These are phyloP conservation scores for Ambrosiella xylebori DNA, from an alignment of 2,329 filamentous ascomycete genomes.

Conservation along the genomic window DNA sequence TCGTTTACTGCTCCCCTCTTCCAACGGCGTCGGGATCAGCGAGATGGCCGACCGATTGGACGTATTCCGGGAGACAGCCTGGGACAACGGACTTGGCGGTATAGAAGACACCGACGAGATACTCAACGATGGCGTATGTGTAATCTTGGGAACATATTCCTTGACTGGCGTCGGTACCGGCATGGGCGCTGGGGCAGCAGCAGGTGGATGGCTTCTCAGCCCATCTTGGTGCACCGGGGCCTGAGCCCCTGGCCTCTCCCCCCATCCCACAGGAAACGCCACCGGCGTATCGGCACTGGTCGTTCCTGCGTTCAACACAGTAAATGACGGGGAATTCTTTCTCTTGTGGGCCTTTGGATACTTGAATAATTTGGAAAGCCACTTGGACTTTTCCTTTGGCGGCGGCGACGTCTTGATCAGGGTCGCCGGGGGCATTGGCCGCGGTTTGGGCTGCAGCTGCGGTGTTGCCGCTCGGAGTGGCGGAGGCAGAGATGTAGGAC, in stretches of 20 bases:
- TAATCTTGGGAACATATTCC: too few species aligned
- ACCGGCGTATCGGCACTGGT: neutral
- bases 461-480: neutral
- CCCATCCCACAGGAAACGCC: neutral
- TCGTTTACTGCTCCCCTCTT: neutral
- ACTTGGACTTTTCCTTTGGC: constrained; percentile 4
- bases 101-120: too few species aligned
- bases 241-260: neutral
- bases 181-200: neutral
- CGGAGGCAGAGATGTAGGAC: constrained; percentile 2
- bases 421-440: neutral
- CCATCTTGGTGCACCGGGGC: constrained; percentile 2
- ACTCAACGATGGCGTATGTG: too few species aligned
- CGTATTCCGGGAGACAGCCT: neutral
- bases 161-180: neutral
- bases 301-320: neutral
- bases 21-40: neutral
- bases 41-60: neutral
- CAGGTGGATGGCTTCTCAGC: neutral
- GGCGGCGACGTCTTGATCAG: neutral
- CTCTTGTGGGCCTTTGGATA: neutral
- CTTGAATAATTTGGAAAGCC: constrained; percentile 6
- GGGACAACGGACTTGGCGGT: neutral
- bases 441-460: neutral
- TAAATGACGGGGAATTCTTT: neutral